A percentile compares a stretch with the other conserved stretches of the same genome.
phyloP scores from a whole-genome alignment of 345 rosid species.

The Populus nigra region DNA sequence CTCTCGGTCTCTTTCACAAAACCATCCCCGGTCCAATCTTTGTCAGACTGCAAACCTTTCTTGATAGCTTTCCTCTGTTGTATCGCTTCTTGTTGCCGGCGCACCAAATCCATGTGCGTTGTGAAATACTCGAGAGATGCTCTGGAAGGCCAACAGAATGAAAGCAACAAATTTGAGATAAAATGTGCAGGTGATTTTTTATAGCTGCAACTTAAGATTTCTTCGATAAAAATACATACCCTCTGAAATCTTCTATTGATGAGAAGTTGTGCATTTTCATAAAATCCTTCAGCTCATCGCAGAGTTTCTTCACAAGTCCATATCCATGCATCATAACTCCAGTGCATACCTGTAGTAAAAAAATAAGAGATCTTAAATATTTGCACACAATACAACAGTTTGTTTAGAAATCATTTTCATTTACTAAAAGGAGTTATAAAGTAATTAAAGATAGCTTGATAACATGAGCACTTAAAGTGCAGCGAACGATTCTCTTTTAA shows the following conservation, averaged over 20 bases:
- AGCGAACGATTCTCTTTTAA: not conserved
- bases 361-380: not conserved
- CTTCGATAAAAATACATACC: slow-evolving; percentile 41
- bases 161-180: not conserved
- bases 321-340: slow-evolving; percentile 99
- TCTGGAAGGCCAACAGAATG: slow-evolving; percentile 30
- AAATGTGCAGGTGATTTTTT: not conserved
- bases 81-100: slow-evolving; percentile 81
- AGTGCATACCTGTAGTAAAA: slow-evolving; percentile 68
- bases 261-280: slow-evolving; percentile 85
- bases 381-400: not conserved
- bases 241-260: slow-evolving; percentile 85
- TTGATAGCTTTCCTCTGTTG: slow-evolving; percentile 66
- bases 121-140: slow-evolving; percentile 84
- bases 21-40: slow-evolving; percentile 98
- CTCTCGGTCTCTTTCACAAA: slow-evolving; percentile 88
- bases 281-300: slow-evolving; percentile 75
- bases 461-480: not conserved
- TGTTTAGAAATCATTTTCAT: not conserved
- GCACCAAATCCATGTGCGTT: slow-evolving; percentile 79
- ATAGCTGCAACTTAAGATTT: not conserved
- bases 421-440: not conserved
- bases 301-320: slow-evolving; percentile 79
- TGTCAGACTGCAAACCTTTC: slow-evolving; percentile 83
- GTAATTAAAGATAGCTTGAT: not conserved